phyloP scores from a whole-genome alignment of 352 stramenopile species.

The Phytophthora constricta region DNA sequence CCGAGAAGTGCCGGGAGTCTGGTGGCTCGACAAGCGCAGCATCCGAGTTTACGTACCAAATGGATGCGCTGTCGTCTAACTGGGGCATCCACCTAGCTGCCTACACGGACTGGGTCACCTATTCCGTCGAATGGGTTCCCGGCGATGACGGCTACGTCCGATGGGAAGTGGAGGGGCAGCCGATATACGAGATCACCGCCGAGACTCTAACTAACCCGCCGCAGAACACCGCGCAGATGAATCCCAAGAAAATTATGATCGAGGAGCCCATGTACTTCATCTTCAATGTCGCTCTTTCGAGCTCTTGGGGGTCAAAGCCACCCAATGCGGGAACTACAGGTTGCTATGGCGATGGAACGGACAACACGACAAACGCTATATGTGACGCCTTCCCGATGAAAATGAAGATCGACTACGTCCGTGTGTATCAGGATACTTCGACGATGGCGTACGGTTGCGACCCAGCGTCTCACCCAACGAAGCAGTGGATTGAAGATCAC shows the following conservation, averaged over 20 bases:
- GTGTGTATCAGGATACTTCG: slow-evolving; percentile 35
- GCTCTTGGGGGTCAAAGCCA: not conserved
- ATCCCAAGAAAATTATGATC: not conserved
- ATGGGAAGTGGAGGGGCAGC: not conserved
- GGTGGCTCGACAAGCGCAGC: not conserved
- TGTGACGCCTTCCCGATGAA: slow-evolving; percentile 69
- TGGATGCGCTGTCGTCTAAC: not conserved
- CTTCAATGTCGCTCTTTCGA: not conserved
- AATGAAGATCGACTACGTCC: slow-evolving; percentile 44
- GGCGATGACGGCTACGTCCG: not conserved
- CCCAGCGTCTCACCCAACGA: slow-evolving; percentile 51
- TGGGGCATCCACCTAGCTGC: not conserved
- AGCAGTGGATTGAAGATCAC: slow-evolving; percentile 58
- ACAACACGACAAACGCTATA: slow-evolving; percentile 45
- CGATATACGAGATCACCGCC: not conserved
- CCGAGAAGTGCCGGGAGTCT: not conserved
- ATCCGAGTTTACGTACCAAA: not conserved
- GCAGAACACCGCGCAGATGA: not conserved
- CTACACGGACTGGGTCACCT: not conserved
- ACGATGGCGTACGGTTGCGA: slow-evolving; percentile 57
- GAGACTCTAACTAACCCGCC: not conserved
- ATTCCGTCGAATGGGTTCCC: not conserved
- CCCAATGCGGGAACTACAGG: not conserved
- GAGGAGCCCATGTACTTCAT: slow-evolving; percentile 2
- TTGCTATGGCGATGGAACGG: slow-evolving; percentile 37